phyloP scores from a whole-genome alignment of 2,329 filamentous ascomycete species.

The Colletotrichum sp. region DNA sequence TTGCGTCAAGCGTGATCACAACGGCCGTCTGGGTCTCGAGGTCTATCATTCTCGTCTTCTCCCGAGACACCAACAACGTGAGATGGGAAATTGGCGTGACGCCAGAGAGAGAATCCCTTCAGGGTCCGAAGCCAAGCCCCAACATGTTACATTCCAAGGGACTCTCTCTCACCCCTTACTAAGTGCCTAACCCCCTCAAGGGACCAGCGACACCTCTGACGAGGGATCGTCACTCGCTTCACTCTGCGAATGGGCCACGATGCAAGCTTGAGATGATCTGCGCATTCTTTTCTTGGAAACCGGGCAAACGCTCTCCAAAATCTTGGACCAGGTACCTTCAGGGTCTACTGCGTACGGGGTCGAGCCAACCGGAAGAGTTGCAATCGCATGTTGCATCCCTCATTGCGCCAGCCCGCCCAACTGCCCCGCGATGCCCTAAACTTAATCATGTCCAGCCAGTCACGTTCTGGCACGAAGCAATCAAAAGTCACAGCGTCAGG shows the following conservation, averaged over 20 bases:
- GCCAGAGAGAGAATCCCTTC: not conserved
- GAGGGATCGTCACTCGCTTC: not conserved
- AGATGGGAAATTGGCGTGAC: not conserved
- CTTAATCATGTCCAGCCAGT: not conserved
- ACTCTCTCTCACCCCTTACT: not conserved
- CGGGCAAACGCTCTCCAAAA: not conserved
- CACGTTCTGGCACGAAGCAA: not conserved
- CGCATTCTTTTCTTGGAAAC: slow-evolving; percentile 11
- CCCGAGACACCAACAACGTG: slow-evolving; percentile 8
- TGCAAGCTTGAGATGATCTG: not conserved
- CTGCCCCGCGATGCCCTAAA: not conserved
- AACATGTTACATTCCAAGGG: not conserved
- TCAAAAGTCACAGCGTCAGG: not conserved
- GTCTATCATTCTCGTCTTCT: not conserved
- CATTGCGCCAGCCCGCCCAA: not conserved
- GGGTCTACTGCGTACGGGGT: not conserved
- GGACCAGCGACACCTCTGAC: not conserved
- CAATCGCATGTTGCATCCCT: not conserved
- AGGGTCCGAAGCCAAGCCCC: not conserved
- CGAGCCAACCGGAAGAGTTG: not conserved
- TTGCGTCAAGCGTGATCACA: slow-evolving; percentile 13
- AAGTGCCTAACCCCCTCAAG: not conserved
- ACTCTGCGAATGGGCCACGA: not conserved
- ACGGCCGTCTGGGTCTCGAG: not conserved
- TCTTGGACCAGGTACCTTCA: not conserved